These are phyloP conservation scores for Vigna reflexopilosa DNA, from an alignment of 306 rosid genomes.

Conservation along the genomic window DNA sequence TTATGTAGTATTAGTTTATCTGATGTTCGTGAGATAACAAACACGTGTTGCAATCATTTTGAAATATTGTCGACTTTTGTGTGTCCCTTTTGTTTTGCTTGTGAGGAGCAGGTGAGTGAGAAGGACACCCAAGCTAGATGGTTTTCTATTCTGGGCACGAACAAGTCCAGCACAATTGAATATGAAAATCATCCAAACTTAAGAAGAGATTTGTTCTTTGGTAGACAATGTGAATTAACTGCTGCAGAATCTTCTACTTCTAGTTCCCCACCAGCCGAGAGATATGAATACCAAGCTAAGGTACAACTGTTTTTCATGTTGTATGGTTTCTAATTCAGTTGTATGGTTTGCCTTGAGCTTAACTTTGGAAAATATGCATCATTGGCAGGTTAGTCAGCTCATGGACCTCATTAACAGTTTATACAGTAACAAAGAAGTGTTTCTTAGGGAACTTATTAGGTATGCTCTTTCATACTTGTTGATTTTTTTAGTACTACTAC, in stretches of 20 bases:
- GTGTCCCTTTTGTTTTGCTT: background rate
- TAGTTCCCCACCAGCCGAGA: conserved; percentile 63
- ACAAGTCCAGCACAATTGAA: conserved; percentile 36
- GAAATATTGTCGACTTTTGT: background rate
- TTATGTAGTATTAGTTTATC: too few species aligned
- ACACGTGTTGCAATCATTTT: background rate
- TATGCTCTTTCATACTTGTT: conserved; percentile 31
- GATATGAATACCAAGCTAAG: conserved; percentile 93
- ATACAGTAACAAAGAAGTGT: conserved; percentile 96
- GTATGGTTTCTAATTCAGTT: background rate
- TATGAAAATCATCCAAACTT: conserved; percentile 41
- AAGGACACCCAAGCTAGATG: conserved; percentile 54
- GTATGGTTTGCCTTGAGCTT: conserved; percentile 3
- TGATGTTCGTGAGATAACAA: background rate
- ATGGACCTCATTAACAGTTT: conserved; percentile 98
- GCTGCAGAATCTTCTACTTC: conserved; percentile 80
- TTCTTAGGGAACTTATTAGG: conserved; percentile 66
- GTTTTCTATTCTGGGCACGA: conserved; percentile 60
- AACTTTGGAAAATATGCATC: conserved; percentile 20
- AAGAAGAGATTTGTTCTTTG: conserved; percentile 48
- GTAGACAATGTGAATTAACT: conserved; percentile 76
- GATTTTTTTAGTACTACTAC: background rate
- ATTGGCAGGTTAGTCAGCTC: conserved; percentile 83
- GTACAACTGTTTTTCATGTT: conserved; percentile 42
- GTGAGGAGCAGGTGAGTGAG: conserved; percentile 59